Conservation (phyloP, 2,329 filamentous ascomycete genomes). For the Colletotrichum horii region DNA sequence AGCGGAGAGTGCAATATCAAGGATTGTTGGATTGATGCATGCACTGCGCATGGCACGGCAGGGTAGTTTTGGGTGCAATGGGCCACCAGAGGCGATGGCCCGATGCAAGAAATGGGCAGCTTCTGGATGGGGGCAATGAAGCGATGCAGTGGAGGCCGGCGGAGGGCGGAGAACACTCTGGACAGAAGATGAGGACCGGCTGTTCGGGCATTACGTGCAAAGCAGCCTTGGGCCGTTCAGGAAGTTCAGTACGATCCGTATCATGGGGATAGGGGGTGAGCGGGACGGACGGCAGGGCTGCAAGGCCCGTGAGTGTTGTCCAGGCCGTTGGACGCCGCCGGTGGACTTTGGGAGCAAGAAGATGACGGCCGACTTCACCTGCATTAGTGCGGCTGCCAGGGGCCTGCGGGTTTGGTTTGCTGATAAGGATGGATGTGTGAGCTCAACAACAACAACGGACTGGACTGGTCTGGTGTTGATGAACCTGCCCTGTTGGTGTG, state of each 20-base stretch:
- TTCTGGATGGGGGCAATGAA: neutral
- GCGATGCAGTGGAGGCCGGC: neutral
- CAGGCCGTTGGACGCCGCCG: neutral
- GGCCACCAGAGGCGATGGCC: neutral
- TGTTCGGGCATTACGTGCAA: neutral
- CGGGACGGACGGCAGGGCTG: neutral
- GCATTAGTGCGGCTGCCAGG: conserved; percentile 18
- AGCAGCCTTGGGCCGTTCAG: conserved; percentile 4
- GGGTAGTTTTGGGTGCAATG: neutral
- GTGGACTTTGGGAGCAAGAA: neutral
- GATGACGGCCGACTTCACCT: conserved; percentile 8
- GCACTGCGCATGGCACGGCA: neutral
- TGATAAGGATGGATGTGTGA: conserved; percentile 8
- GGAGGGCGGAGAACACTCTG: neutral
- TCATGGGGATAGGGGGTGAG: neutral
- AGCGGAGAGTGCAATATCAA: neutral
- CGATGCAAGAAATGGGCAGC: neutral
- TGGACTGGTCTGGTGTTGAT: neutral
- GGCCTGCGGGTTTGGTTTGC: neutral
- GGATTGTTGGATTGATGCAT: neutral
- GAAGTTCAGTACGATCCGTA: neutral
- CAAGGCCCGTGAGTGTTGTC: neutral
- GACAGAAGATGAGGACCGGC: neutral
- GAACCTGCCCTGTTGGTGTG: neutral
- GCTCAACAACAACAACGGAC: neutral